Evolutionary conservation across 768 basidiomycete genomes (phyloP), one percentile per base, ranked within the genome.

Genomic region (Austroboletus eburneus): DNA sequence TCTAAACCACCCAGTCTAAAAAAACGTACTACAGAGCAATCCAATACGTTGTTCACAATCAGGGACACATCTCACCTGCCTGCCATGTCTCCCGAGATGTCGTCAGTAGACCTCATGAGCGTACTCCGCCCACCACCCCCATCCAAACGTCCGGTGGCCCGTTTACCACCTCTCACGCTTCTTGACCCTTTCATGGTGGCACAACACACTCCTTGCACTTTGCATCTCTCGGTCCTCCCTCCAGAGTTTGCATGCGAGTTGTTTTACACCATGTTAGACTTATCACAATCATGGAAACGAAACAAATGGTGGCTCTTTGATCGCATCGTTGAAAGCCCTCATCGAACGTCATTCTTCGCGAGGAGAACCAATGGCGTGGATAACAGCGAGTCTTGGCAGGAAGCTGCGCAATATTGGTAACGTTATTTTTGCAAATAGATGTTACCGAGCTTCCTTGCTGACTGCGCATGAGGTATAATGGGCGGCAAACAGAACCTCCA

Each of bases 291-390:
- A 8, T 91, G 88, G 89, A 68, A 76, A 51, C 71, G 79, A 41
- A 88, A 86, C 50, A 86, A 81, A 55, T 91, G 89, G 90, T 91
- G 83, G 83, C 72, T 91, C 17, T 84, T 87, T 63, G 87, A 91
- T 57, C 73, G 81, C 18, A 50, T 91, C 13, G 90, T 91, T 2
- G 87, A 91, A 65, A 88, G 86, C 55, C 87, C 89, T 4, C 89
- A 91, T 66, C 72, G 79, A n/a, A 87, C 89, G 2, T 78, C 84
- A 1, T 89, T 91, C 65, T 91, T 78, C 66, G 79, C 78, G 5
- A 68, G 87, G 40, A 72, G 70, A 52, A 72, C 69, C 23, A 68
- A 75, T 46, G 72, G 73, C 4, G 50, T 70, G 9, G 70, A 71
- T 22, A 63, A 68, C 14, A 67, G 79, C 41, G 69, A 75, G 32